Evolutionary conservation across 257 asterid species (phyloP).

Genomic region (Jacaranda copaia): DNA sequence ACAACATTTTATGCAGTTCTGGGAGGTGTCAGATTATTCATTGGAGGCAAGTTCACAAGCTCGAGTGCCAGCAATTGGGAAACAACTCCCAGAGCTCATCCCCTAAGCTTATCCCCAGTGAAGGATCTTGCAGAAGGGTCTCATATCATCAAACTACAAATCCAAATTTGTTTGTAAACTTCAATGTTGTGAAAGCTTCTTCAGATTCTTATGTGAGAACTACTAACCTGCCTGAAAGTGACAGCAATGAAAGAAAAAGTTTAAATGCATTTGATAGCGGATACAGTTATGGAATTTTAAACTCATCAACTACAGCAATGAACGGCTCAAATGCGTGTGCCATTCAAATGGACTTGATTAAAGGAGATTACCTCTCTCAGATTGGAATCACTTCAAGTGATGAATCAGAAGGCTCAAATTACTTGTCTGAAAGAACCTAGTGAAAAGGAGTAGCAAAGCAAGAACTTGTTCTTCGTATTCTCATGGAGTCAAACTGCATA

Average conservation of each 20-base stretch:
- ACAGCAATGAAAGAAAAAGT: constrained; percentile 38
- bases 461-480: too few species aligned
- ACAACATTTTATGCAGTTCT: constrained; percentile 57
- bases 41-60: constrained; percentile 86
- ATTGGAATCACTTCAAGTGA: constrained; percentile 28
- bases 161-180: constrained; percentile 31
- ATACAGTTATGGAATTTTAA: constrained; percentile 37
- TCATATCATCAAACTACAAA: constrained; percentile 40
- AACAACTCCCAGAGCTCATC: constrained; percentile 46
- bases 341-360: constrained; percentile 40
- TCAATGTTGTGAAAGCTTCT: constrained; percentile 36
- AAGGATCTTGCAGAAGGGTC: too few species aligned
- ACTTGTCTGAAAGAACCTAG: too few species aligned
- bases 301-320: background rate
- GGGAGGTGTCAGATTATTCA: constrained; percentile 87
- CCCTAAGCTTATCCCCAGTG: constrained; percentile 24
- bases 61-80: constrained; percentile 73
- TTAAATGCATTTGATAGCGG: constrained; percentile 35
- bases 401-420: too few species aligned
- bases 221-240: constrained; percentile 38
- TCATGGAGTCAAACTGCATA: too few species aligned
- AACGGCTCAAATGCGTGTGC: background rate
- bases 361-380: constrained; percentile 42
- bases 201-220: constrained; percentile 20
- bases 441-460: constrained; percentile 18